Base-by-base conservation (phyloP, 2,329 filamentous ascomycete species). In the Aureobasidium musti region DNA sequence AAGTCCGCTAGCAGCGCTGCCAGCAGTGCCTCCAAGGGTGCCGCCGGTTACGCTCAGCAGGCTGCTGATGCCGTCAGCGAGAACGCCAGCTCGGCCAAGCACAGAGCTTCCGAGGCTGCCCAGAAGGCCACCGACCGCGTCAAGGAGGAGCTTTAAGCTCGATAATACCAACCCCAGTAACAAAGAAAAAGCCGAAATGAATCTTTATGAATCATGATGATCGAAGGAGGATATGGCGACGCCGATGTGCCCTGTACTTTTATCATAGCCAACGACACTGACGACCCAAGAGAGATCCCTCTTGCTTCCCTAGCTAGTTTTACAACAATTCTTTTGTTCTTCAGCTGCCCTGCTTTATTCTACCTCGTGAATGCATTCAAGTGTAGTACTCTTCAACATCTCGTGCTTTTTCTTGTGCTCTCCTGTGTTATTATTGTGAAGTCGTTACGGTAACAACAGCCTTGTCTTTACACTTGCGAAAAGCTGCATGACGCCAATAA, bases 111-210 rank as follows among this genome's bases (percentile, higher is more conserved):
- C n/a, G 70, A 73, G 70, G 72, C 69, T 52, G 70, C 70, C 45
- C 69, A 72, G 68, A 72, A 72, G 65, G 76, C 76, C 49, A 75
- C 74, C 30, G 75, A 77, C 69, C 69, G 70, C 65, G 74, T 74
- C 70, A 81, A 80, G 77, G 73, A 80, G 68, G 80, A 82, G 76
- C 79, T 82, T 77, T 82, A 81, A 69, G 63, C 49, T 41, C 45
- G 19, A 54, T n/a, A 17, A 43, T 23, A 53, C 30, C 35, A 49
- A 53, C 19, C 49, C 35, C 47, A 64, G 47, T 33, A 54, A 50
- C 14, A 33, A 50, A n/a, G 39, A 35, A 61, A 49, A 49, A 61
- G 41, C 26, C 43, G 37, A 37, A 10, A 64, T 64, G 61, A 64
- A 64, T 45, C 49, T 64, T 54, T 64, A 64, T 39, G 61, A 64